These are phyloP conservation scores for Cyamopsis tetragonoloba DNA, from an alignment of 306 rosid species.

Conservation along the genomic window DNA sequence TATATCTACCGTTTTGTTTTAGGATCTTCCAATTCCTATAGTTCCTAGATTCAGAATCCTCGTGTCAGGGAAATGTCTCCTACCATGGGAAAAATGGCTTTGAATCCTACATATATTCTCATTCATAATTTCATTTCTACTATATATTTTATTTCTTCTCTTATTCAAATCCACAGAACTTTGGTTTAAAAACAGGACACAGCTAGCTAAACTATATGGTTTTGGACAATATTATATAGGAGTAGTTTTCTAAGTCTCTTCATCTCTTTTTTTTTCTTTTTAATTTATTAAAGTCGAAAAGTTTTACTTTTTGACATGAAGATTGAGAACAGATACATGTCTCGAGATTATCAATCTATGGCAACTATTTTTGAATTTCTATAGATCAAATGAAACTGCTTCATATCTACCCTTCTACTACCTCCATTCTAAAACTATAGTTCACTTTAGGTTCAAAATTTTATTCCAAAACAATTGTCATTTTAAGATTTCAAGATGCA, in stretches of 20 bases:
- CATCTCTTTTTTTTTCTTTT: neutral
- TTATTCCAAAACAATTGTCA: too few relatives aligned
- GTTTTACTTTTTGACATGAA: conserved; percentile 13
- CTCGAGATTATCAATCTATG: conserved; percentile 29
- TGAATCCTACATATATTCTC: neutral
- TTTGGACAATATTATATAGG: conserved; percentile 2
- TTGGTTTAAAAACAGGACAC: neutral
- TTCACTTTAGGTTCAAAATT: too few relatives aligned
- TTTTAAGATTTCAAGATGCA: too few relatives aligned
- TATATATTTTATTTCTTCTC: neutral
- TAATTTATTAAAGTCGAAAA: neutral
- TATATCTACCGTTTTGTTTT: neutral
- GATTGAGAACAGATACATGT: conserved; percentile 1
- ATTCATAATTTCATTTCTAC: neutral
- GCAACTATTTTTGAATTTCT: conserved; percentile 29
- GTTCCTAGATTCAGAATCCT: conserved; percentile 10
- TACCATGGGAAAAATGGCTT: neutral
- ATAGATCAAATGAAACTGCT: conserved; percentile 11
- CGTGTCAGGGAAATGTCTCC: conserved; percentile 21
- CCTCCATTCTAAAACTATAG: too few relatives aligned
- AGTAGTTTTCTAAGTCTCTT: neutral
- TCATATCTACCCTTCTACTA: conserved; percentile 3
- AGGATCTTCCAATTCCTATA: conserved; percentile 21
- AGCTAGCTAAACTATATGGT: neutral
- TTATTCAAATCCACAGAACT: neutral